Evolutionary conservation across 352 stramenopile species (phyloP).

Genomic region (Saprolegnia diclina): DNA sequence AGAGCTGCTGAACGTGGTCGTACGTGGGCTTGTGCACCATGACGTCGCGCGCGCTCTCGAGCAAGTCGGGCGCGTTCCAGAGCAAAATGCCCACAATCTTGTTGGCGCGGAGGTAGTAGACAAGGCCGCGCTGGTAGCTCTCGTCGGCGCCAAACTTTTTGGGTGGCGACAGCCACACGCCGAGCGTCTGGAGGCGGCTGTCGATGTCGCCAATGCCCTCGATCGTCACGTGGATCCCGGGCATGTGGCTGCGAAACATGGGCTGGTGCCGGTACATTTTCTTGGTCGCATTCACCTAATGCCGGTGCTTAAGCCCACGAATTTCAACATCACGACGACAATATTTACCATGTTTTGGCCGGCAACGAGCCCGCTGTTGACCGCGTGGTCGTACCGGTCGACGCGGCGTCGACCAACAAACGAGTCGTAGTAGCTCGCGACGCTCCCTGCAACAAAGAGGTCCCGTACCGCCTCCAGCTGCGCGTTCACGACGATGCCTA

Average conservation of each 20-base stretch:
- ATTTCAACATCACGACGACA: not conserved
- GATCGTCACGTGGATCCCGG: constrained; percentile 63
- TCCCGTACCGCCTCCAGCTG: constrained; percentile 85
- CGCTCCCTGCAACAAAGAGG: constrained; percentile 86
- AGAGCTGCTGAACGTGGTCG: constrained; percentile 71
- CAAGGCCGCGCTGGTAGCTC: constrained; percentile 71
- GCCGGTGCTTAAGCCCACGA: no score
- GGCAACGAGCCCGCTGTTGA: constrained; percentile 87
- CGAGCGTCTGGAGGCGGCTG: constrained; percentile 59
- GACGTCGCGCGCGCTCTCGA: constrained; percentile 79
- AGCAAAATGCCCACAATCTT: constrained; percentile 87
- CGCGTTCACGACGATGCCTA: constrained; percentile 83
- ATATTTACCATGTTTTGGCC: constrained; percentile 78
- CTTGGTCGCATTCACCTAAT: constrained; percentile 35
- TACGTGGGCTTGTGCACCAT: constrained; percentile 66
- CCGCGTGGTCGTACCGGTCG: constrained; percentile 88
- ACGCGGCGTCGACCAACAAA: constrained; percentile 82
- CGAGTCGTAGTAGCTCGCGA: constrained; percentile 86
- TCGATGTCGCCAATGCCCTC: constrained; percentile 86
- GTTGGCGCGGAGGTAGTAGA: constrained; percentile 88
- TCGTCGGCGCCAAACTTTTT: constrained; percentile 16
- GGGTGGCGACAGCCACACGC: constrained; percentile 67
- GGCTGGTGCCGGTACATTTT: constrained; percentile 88
- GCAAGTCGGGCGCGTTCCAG: constrained; percentile 84
- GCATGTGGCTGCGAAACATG: constrained; percentile 76